Conservation (phyloP, 768 basidiomycete species). For the Tremella mesenterica region DNA sequence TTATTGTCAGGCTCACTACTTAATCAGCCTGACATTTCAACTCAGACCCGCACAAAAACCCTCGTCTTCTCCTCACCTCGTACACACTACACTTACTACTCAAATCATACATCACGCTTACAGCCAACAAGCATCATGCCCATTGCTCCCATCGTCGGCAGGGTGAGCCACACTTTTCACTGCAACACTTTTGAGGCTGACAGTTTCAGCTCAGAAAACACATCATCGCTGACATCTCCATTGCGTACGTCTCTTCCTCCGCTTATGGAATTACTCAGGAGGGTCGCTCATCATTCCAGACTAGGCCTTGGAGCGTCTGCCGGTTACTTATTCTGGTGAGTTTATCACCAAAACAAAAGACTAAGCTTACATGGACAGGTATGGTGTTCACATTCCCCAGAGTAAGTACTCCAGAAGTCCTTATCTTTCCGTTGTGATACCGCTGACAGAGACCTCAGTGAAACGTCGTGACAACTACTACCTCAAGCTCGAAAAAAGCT, state of each 20-base stretch:
- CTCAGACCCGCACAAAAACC: not conserved
- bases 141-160: constrained; percentile 86
- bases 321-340: constrained; percentile 79
- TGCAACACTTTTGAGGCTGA: not conserved
- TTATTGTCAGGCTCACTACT: not conserved
- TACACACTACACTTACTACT: not conserved
- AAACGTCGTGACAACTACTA: constrained; percentile 77
- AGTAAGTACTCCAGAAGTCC: constrained; percentile 51
- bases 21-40: not conserved
- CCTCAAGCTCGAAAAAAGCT: constrained; percentile 66
- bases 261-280: not conserved
- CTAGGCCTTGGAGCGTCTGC: constrained; percentile 67
- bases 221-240: constrained; percentile 74
- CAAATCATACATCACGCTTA: not conserved
- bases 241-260: constrained; percentile 44
- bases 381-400: constrained; percentile 66
- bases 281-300: constrained; percentile 6
- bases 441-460: constrained; percentile 49
- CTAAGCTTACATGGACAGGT: constrained; percentile 51
- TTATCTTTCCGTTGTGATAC: not conserved
- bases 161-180: constrained; percentile 39
- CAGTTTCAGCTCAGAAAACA: constrained; percentile 65
- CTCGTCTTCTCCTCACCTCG: not conserved
- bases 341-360: constrained; percentile 11
- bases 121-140: constrained; percentile 51